A percentile compares a stretch with the other conserved stretches of the same genome.
phyloP scores from a whole-genome alignment of 495 filamentous ascomycete genomes.

The Aspergillus egyptiacus region DNA sequence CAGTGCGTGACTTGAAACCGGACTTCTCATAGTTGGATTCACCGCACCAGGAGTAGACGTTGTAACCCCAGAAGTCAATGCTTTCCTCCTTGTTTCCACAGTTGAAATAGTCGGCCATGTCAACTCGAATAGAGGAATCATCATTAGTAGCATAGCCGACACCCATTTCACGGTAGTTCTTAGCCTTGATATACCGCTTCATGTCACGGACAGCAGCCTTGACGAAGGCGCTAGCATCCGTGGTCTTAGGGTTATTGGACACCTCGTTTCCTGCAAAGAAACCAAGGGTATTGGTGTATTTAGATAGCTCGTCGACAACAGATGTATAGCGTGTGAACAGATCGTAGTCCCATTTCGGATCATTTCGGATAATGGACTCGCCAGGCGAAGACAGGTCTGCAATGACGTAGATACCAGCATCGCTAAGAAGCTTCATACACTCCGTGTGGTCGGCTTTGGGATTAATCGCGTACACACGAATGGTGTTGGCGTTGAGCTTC shows the following conservation, averaged over 20 bases:
- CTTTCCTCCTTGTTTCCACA: constrained; percentile 59
- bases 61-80: constrained; percentile 97
- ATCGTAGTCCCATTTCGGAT: constrained; percentile 66
- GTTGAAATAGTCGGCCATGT: constrained; percentile 86
- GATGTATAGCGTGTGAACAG: constrained; percentile 70
- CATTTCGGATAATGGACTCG: constrained; percentile 76
- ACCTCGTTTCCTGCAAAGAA: constrained; percentile 98
- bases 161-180: constrained; percentile 70
- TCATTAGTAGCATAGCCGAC: constrained; percentile 95
- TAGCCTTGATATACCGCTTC: constrained; percentile 78
- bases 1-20: constrained; percentile 67
- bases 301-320: constrained; percentile 69
- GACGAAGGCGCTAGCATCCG: constrained; percentile 76
- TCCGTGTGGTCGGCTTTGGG: constrained; percentile 63
- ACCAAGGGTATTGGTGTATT: constrained; percentile 80
- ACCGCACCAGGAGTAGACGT: constrained; percentile 97
- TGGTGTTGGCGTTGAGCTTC: constrained; percentile 73
- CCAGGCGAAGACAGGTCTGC: constrained; percentile 76
- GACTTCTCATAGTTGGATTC: constrained; percentile 62
- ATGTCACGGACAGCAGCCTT: constrained; percentile 92
- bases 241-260: constrained; percentile 75
- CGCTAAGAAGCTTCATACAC: constrained; percentile 75
- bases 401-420: constrained; percentile 89
- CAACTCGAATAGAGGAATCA: constrained; percentile 64
- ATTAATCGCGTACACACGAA: constrained; percentile 90